Evolutionary conservation across 208 protist genomes (phyloP), one percentile per base, ranked within the genome.

Genomic region (Leishmania mexicana): DNA sequence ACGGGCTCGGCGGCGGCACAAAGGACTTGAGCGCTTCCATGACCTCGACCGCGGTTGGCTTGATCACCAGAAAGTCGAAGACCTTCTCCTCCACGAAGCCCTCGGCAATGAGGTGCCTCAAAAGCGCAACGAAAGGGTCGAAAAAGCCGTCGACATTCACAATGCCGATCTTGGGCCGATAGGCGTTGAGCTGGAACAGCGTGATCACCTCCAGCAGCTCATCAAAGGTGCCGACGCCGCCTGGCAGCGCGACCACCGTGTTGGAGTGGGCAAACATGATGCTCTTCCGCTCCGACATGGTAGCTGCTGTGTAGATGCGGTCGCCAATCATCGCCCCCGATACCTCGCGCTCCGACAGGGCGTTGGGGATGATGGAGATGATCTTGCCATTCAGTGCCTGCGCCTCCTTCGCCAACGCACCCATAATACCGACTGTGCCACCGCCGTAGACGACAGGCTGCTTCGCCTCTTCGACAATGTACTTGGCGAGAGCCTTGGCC

Each of bases 251-350:
- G 42, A 97, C 87, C 40, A 97, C 89, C 1, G 83, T 88, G 80
- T 92, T 81, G 76, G 90, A 68, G 81, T 91, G 87, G 0, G 89
- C 84, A 78, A 96, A 93, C 94, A 97, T 97, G 84, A 97, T 92
- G 80, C 86, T 94, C 87, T 97, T 97, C 21, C 94, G 89, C 87
- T 97, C 94, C 38, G 88, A 92, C 94, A 97, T 97, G 76, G 89
- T 95, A 57, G 82, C 60, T 35, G 91, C 90, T 60, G 80, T 89
- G 86, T 95, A 95, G 76, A 94, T 71, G 24, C 90, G 57, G 72
- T 92, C 87, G 21, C 89, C 91, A 45, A 93, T 89, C 82, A 88
- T 86, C 21, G 87, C 57, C 0, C 90, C 92, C 3, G 85, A 88
- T n/a, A 82, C 87, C 85, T 97, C 94, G 57, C 90, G 86, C 42